phyloP scores from a whole-genome alignment of 1,139 yeast species.

The Sugiyamaella castrensis region DNA sequence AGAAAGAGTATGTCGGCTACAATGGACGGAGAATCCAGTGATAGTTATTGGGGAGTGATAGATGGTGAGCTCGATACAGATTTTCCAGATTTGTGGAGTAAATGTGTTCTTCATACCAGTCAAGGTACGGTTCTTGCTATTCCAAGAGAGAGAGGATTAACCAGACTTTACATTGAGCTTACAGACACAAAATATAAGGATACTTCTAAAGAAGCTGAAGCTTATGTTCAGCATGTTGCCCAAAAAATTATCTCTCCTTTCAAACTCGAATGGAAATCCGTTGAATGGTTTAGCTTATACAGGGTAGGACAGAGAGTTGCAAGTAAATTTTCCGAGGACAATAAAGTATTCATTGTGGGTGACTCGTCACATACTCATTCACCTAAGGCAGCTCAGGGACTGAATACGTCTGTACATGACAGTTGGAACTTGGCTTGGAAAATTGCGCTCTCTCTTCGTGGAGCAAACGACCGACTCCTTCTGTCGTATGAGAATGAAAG shows the following conservation, averaged over 20 bases:
- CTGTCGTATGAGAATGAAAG: background rate
- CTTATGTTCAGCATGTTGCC: background rate
- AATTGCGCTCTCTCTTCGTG: background rate
- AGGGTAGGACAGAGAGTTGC: background rate
- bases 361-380: background rate
- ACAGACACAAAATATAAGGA: background rate
- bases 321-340: background rate
- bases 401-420: background rate
- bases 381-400: background rate
- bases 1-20: background rate
- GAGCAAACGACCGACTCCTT: background rate
- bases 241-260: background rate
- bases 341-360: background rate
- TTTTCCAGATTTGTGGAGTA: background rate
- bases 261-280: background rate
- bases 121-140: background rate
- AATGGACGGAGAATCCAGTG: background rate
- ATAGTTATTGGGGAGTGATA: background rate
- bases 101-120: background rate
- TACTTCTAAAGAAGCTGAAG: background rate
- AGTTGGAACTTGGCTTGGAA: background rate
- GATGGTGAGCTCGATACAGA: background rate
- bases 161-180: background rate
- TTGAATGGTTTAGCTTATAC: background rate
- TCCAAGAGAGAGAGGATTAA: background rate